Base-by-base conservation (phyloP, 176 grass and related monocot genomes). In the Oryza rufipogon region DNA sequence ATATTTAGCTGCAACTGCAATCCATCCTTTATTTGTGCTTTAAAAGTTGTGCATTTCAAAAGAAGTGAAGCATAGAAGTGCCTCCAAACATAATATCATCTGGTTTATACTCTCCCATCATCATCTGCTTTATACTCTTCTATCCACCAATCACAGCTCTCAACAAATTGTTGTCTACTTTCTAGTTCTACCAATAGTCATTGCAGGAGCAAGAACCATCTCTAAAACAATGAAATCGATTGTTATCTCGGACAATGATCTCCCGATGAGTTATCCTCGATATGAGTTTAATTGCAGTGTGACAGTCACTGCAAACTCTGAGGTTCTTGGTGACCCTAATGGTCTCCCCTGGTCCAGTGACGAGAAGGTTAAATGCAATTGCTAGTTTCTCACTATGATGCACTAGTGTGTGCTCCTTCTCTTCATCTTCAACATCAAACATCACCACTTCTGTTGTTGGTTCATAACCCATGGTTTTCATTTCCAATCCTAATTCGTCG, bases 261-360 rank as follows among this genome's bases (percentile, higher is more conserved):
- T 87, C 89, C 23, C 81, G 68, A 9, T 66, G n/a, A 33, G 86
- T 75, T 71, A 94, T 87, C 49, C 82, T 81, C 0, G 89, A 94
- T 60, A 91, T 89, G 45, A 91, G 80, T 81, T 91, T 94, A 64
- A 94, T 94, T 17, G 80, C 81, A 1, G 72, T 34, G 82, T 94
- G 92, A 65, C 89, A 94, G 72, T 89, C 92, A 70, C 71, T 83
- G 75, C 87, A 94, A 11, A 94, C 77, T 58, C 86, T 70, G 52
- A 91, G 92, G 52, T 94, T 94, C 79, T 94, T 94, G 26, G 79
- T 90, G 11, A 91, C 73, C 64, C 92, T 86, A 75, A 94, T 91
- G 46, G 81, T 85, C 64, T 87, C 64, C n/a, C 79, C 87, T 60
- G 81, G 70, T 82, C 11, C 64, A 23, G 78, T 79, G 19, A 42